Conservation (phyloP, 768 basidiomycete species). For the Psilocybe cubensis region DNA sequence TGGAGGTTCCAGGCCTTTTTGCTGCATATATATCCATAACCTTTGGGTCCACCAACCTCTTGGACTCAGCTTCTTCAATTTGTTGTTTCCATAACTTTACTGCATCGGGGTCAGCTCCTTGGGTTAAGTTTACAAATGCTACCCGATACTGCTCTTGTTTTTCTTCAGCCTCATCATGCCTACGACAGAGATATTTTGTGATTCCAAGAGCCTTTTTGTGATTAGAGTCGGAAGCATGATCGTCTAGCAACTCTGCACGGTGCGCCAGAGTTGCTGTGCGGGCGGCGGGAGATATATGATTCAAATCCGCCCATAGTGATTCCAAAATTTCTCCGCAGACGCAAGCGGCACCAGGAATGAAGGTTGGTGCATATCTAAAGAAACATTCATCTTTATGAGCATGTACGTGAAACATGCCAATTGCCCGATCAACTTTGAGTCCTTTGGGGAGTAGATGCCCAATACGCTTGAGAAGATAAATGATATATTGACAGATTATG, state of each 20-base stretch:
- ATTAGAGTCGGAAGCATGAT: conserved; percentile 28
- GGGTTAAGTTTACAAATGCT: neutral
- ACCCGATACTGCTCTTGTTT: neutral
- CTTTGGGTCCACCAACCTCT: neutral
- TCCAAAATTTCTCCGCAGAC: conserved; percentile 22
- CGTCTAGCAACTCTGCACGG: conserved; percentile 21
- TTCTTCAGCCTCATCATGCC: neutral
- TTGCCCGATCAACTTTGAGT: conserved; percentile 13
- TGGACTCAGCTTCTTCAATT: neutral
- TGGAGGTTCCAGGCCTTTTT: neutral
- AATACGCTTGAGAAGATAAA: neutral
- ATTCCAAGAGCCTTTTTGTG: conserved; percentile 25
- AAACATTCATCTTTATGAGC: conserved; percentile 29
- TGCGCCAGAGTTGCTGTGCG: conserved; percentile 15
- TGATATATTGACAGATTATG: conserved; percentile 4
- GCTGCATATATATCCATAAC: too few species aligned
- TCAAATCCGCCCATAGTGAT: conserved; percentile 22
- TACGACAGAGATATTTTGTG: conserved; percentile 2
- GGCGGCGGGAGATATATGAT: conserved; percentile 13
- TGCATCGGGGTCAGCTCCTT: neutral
- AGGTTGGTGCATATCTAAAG: conserved; percentile 21
- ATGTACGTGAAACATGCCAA: conserved; percentile 32
- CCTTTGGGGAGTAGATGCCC: neutral
- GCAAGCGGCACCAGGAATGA: conserved; percentile 15
- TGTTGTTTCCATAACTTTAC: neutral